These are phyloP conservation scores for Aspergillus hiratsukae DNA, from an alignment of 2,329 filamentous ascomycete species.

Conservation along the genomic window DNA sequence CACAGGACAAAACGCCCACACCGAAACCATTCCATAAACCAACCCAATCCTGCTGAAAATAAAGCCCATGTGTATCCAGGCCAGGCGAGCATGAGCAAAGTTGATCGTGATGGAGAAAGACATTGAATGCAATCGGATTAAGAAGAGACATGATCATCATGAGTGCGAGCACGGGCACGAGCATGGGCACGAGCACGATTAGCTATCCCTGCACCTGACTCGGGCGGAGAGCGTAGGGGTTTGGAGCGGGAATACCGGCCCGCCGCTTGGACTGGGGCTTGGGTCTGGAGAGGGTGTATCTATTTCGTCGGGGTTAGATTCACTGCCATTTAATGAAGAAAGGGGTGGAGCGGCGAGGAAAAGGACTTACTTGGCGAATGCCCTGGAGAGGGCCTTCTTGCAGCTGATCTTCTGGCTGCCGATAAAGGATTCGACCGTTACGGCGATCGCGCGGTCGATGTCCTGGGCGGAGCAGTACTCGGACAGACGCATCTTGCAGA, in stretches of 20 bases:
- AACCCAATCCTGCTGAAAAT: background rate
- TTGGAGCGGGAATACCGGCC: constrained; percentile 32
- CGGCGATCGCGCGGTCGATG: constrained; percentile 94
- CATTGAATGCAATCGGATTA: background rate
- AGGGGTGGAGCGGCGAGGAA: background rate
- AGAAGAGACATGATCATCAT: background rate
- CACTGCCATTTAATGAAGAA: background rate
- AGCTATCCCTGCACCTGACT: background rate
- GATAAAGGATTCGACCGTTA: constrained; percentile 94
- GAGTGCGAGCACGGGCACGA: background rate
- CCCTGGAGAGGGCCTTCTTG: constrained; percentile 90
- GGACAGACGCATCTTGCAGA: constrained; percentile 96
- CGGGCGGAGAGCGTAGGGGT: constrained; percentile 19
- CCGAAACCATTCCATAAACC: background rate
- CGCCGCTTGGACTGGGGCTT: constrained; percentile 38
- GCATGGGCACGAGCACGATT: background rate
- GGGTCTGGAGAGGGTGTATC: constrained; percentile 38
- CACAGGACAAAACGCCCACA: background rate
- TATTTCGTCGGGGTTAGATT: constrained; percentile 14
- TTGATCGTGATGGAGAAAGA: background rate
- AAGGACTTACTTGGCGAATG: constrained; percentile 90
- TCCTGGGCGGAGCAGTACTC: constrained; percentile 88
- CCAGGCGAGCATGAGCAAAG: background rate
- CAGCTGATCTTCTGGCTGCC: constrained; percentile 94
- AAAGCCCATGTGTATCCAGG: background rate